phyloP scores from a whole-genome alignment of 495 filamentous ascomycete species.

The Penicillium subrubescens region DNA sequence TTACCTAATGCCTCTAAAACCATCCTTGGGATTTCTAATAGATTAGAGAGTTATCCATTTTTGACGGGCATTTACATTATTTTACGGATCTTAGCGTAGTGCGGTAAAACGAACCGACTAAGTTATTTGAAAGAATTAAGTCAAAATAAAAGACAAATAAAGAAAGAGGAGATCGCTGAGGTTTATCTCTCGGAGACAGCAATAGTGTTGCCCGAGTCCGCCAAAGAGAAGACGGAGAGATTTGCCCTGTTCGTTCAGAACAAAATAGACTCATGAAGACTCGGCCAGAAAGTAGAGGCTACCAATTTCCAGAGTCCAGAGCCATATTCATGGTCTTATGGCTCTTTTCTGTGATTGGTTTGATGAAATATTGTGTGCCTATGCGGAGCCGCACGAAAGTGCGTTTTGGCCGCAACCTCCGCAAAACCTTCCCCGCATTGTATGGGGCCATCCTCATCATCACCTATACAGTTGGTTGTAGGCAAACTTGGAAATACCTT shows the following conservation, averaged over 20 bases:
- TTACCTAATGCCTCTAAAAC: too few relatives aligned
- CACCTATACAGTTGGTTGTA: not conserved
- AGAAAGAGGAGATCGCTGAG: not conserved
- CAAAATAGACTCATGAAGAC: too few relatives aligned
- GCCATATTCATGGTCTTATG: not conserved
- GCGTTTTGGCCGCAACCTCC: not conserved
- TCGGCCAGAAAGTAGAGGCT: too few relatives aligned
- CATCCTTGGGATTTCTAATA: too few relatives aligned
- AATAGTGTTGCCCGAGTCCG: not conserved
- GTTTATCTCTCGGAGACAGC: not conserved
- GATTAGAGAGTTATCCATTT: too few relatives aligned
- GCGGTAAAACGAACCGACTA: too few relatives aligned
- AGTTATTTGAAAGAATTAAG: too few relatives aligned
- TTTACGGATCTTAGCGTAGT: too few relatives aligned
- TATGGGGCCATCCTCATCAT: not conserved
- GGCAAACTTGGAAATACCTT: not conserved
- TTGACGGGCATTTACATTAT: too few relatives aligned
- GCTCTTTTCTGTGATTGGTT: too few relatives aligned
- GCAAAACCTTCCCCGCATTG: conserved; percentile 15
- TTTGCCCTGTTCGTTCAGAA: not conserved
- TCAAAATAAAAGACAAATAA: not conserved
- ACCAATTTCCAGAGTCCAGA: not conserved
- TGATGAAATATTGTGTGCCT: not conserved
- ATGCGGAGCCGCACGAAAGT: conserved; percentile 11
- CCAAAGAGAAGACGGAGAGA: not conserved